Evolutionary conservation across 2,329 filamentous ascomycete species (phyloP), one percentile per base, ranked within the genome.

Genomic region (Aspergillus pseudoterreus): DNA sequence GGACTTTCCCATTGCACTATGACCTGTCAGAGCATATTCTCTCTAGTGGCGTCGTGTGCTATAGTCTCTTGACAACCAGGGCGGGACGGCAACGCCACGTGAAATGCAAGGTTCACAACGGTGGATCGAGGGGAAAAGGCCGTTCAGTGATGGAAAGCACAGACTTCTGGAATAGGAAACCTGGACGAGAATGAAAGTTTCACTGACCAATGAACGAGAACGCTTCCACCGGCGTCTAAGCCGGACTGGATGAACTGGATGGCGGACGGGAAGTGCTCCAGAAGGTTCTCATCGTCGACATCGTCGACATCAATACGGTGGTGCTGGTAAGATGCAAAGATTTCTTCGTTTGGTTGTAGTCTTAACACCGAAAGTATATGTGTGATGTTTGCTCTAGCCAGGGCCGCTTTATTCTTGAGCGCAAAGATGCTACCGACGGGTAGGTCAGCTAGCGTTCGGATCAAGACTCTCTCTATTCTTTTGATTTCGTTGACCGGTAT

Each of bases 1-100:
- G 32, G 92, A 96, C 74, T 95, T 95, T 48, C 94, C 94, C 85
- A 96, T 96, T 19, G 91, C 92, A 79, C 94, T 96, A 46, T 73
- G 41, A 21, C 19, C 10, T 19, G 45, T 57, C 43, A 57, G 53
- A 14, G 36, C 10, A 43, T 4, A n/a, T 38, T 11, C 14, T 38
- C 15, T n/a, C 35, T 17, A 38, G 14, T 6, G 15, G 14, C 14
- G 15, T 38, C 15, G 8, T 11, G 3, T n/a, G 35, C 8, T 11
- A 4, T 17, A 38, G 35, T n/a, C 15, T 38, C 35, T 38, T 38
- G 11, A 12, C 33, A 35, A n/a, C 11, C n/a, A 35, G 33, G 33
- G 33, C 11, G 33, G 11, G 10, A 2, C 6, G 22, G 22, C 5
- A 22, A 22, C 6, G 22, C 22, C 22, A 22, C 22, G 22, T 22